phyloP scores from a whole-genome alignment of 805 yeast genomes.

The Yamadazyma takamatsuzukensis region DNA sequence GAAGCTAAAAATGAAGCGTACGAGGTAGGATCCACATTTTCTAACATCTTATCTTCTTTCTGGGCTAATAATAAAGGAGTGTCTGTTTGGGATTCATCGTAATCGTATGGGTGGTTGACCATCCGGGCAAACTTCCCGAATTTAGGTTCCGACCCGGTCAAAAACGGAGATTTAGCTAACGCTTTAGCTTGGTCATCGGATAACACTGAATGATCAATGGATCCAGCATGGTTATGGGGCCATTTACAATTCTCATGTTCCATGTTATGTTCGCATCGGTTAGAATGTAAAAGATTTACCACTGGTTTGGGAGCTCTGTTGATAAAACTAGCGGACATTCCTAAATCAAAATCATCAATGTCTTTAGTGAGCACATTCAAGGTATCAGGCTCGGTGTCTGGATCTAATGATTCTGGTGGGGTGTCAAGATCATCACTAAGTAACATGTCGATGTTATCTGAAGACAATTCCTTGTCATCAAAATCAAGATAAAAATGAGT shows the following conservation, averaged over 20 bases:
- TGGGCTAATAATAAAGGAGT: constrained; percentile 37
- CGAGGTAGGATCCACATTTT: constrained; percentile 53
- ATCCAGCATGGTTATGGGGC: constrained; percentile 34
- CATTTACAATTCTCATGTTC: constrained; percentile 30
- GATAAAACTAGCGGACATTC: constrained; percentile 39
- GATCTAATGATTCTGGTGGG: constrained; percentile 3
- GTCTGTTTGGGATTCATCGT: constrained; percentile 14
- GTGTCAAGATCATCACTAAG: constrained; percentile 3
- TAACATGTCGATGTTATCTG: constrained; percentile 4
- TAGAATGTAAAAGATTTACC: constrained; percentile 22
- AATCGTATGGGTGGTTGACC: constrained; percentile 25
- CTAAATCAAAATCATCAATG: constrained; percentile 31
- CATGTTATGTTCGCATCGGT: constrained; percentile 2
- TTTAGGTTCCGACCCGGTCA: constrained; percentile 60
- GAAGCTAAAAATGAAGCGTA: constrained; percentile 76
- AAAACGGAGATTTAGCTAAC: constrained; percentile 50
- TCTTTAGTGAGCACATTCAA: constrained; percentile 16
- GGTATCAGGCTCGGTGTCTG: constrained; percentile 2
- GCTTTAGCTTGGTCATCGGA: constrained; percentile 51
- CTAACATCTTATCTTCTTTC: constrained; percentile 35
- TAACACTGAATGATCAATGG: constrained; percentile 30
- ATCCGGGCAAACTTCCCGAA: constrained; percentile 42
- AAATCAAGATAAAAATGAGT: constrained; percentile 7
- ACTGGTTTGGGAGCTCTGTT: constrained; percentile 38
- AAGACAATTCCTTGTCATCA: constrained; percentile 8